Conservation (phyloP, 2,329 filamentous ascomycete species). For the Immersiporthe knoxdaviesiana region DNA sequence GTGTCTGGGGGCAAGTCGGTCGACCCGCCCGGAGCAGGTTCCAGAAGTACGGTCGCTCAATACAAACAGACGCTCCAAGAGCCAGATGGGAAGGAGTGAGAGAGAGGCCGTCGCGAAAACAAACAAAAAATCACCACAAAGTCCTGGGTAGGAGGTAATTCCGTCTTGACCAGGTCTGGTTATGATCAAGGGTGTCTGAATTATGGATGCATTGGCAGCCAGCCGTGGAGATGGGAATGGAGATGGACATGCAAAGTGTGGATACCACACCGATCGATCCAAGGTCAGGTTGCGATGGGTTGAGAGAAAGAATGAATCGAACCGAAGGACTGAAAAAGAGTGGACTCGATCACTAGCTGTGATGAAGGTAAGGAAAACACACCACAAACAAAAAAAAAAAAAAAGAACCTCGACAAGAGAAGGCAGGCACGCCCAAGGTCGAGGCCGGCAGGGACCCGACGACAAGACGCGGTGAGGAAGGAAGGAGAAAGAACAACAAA, state of each 20-base stretch:
- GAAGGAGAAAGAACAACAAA: background rate
- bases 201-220: background rate
- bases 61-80: background rate
- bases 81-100: too few relatives aligned
- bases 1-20: conserved; percentile 11
- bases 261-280: conserved; percentile 8
- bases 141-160: background rate
- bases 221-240: conserved; percentile 3
- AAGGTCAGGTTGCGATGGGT: background rate
- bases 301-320: background rate
- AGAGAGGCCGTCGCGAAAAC: background rate
- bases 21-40: conserved; percentile 13
- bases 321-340: background rate
- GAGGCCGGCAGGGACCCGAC: background rate
- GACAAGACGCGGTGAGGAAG: conserved; percentile 9
- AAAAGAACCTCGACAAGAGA: background rate
- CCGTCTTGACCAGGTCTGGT: background rate
- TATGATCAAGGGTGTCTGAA: background rate
- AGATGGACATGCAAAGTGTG: conserved; percentile 13
- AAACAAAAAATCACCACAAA: background rate
- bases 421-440: background rate
- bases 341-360: conserved; percentile 6
- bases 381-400: too few relatives aligned
- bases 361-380: too few relatives aligned
- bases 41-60: background rate